Conservation (phyloP, 2,329 filamentous ascomycete genomes). For the Tolypocladium ophioglossoides region DNA sequence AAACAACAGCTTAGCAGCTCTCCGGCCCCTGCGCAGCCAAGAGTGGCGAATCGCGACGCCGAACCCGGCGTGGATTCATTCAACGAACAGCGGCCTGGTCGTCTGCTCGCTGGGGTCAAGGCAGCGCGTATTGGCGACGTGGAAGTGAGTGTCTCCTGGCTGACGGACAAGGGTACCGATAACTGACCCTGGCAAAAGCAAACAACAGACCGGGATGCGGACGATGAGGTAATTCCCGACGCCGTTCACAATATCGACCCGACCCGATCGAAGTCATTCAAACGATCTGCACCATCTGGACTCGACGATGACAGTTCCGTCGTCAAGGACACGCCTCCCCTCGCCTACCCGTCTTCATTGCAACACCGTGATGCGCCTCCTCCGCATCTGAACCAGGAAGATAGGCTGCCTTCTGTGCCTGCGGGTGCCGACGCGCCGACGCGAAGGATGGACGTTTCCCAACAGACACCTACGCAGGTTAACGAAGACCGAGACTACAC, state of each 20-base stretch:
- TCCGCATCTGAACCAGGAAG: background rate
- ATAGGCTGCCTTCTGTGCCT: background rate
- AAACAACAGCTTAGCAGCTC: slow-evolving; percentile 5
- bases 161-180: background rate
- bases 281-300: background rate
- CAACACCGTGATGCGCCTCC: background rate
- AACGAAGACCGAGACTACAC: slow-evolving; percentile 48
- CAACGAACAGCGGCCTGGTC: background rate
- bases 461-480: slow-evolving; percentile 43
- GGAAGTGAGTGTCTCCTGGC: background rate
- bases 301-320: background rate
- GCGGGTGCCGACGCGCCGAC: background rate
- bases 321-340: background rate
- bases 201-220: background rate
- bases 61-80: background rate
- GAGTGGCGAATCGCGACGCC: background rate
- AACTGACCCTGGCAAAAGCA: background rate
- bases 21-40: background rate
- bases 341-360: background rate
- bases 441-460: slow-evolving; percentile 32
- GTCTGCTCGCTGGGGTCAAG: too few species aligned
- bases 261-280: background rate
- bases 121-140: background rate
- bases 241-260: background rate
- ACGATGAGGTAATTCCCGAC: background rate